These are phyloP conservation scores for Agarophyton chilense DNA, from an alignment of 23 red algal genomes.

Conservation along the genomic window DNA sequence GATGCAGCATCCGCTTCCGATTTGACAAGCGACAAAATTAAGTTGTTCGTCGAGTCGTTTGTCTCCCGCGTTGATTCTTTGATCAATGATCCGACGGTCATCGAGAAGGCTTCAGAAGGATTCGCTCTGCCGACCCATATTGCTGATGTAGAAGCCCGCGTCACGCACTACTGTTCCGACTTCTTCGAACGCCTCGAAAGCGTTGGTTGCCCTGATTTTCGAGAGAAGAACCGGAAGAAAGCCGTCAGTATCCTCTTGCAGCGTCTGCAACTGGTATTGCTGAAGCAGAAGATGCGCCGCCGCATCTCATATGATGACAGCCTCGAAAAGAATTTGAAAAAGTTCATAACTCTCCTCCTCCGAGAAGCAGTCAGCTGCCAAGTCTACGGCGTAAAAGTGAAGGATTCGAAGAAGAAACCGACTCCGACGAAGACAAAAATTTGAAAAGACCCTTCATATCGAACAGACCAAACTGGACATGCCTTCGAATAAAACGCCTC, in stretches of 20 bases:
- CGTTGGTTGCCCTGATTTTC: constrained; percentile 19
- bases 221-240: constrained; percentile 20
- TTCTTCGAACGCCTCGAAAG: constrained; percentile 45
- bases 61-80: neutral
- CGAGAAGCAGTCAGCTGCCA: too few species aligned
- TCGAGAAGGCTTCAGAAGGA: neutral
- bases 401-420: too few species aligned
- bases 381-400: too few species aligned
- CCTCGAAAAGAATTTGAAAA: constrained; percentile 20
- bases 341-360: too few species aligned
- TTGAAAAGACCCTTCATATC: too few species aligned
- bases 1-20: neutral
- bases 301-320: constrained; percentile 40
- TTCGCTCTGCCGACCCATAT: constrained; percentile 22
- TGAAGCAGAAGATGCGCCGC: constrained; percentile 28
- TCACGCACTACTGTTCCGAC: constrained; percentile 11
- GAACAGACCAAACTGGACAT: neutral
- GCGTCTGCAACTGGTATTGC: neutral
- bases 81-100: neutral
- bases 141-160: neutral
- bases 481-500: too few species aligned
- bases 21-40: neutral
- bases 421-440: too few species aligned
- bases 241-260: constrained; percentile 21
- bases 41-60: neutral